Evolutionary conservation across 2,329 filamentous ascomycete species (phyloP).

Genomic region (Pseudogymnoascus sp.): DNA sequence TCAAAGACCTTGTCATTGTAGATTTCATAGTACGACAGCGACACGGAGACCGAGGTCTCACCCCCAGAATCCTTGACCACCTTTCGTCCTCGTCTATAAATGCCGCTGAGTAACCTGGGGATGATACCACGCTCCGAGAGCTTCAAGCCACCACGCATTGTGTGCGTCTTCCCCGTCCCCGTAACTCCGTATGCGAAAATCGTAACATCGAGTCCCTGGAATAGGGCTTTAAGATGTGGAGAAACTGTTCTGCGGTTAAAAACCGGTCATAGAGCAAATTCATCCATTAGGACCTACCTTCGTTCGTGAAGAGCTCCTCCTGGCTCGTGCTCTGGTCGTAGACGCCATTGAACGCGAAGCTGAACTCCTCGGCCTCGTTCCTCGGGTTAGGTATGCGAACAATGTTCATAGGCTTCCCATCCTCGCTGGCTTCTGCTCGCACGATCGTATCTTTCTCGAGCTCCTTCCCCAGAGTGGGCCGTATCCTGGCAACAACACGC

Average conservation of each 20-base stretch:
- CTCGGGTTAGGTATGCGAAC: slow-evolving; percentile 91
- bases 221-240: slow-evolving; percentile 84
- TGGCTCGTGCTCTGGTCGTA: slow-evolving; percentile 77
- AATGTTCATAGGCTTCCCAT: slow-evolving; percentile 56
- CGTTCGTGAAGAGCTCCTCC: slow-evolving; percentile 79
- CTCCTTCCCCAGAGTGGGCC: slow-evolving; percentile 80
- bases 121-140: slow-evolving; percentile 83
- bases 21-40: slow-evolving; percentile 89
- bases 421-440: slow-evolving; percentile 53
- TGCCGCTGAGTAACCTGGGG: slow-evolving; percentile 72
- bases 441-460: slow-evolving; percentile 84
- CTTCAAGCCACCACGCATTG: slow-evolving; percentile 85
- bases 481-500: slow-evolving; percentile 82
- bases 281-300: slow-evolving; percentile 52
- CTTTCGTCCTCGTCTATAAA: slow-evolving; percentile 81
- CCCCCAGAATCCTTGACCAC: slow-evolving; percentile 71
- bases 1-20: slow-evolving; percentile 96
- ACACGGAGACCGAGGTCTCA: slow-evolving; percentile 63
- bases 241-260: slow-evolving; percentile 52
- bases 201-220: slow-evolving; percentile 80
- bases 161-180: slow-evolving; percentile 91
- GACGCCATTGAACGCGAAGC: slow-evolving; percentile 89
- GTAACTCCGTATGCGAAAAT: slow-evolving; percentile 92
- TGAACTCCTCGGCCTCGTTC: slow-evolving; percentile 84
- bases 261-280: neutral